These are phyloP conservation scores for Barnettozyma salicaria DNA, from an alignment of 805 yeast genomes.

Conservation along the genomic window DNA sequence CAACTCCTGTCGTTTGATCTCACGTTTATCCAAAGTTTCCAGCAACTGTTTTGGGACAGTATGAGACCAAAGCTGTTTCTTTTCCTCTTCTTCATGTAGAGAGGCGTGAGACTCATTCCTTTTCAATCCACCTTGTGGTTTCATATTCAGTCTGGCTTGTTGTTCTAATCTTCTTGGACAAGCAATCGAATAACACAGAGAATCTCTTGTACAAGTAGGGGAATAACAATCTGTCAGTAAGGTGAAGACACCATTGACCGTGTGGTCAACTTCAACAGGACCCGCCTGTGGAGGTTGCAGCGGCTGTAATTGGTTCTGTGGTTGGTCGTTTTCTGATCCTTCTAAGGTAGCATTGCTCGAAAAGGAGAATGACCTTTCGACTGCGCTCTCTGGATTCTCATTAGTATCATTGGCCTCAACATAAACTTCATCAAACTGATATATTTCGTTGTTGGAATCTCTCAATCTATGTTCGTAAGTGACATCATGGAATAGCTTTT, in stretches of 20 bases:
- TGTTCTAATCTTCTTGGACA: conserved; percentile 95
- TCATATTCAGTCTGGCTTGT: conserved; percentile 85
- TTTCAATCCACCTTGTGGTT: conserved; percentile 78
- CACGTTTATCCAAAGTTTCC: conserved; percentile 73
- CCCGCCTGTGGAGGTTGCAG: conserved; percentile 10
- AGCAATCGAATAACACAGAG: conserved; percentile 87
- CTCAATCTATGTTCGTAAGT: conserved; percentile 90
- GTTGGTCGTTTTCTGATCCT: background rate
- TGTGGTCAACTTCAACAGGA: conserved; percentile 24
- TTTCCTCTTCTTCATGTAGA: conserved; percentile 68
- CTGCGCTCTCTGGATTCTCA: too few species aligned
- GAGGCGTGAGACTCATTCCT: conserved; percentile 68
- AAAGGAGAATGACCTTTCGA: conserved; percentile 28
- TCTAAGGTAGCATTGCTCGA: conserved; percentile 20
- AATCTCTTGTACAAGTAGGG: conserved; percentile 89
- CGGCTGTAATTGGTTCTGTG: conserved; percentile 4
- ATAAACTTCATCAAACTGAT: conserved; percentile 65
- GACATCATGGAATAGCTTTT: conserved; percentile 89
- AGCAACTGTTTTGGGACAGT: conserved; percentile 78
- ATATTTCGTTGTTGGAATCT: conserved; percentile 82
- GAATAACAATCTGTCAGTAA: conserved; percentile 91
- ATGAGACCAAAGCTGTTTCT: conserved; percentile 87
- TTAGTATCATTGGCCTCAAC: conserved; percentile 29
- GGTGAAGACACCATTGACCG: conserved; percentile 88
- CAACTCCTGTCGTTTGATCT: conserved; percentile 89